Evolutionary conservation across 768 basidiomycete genomes (phyloP), one percentile per base, ranked within the genome.

Genomic region (Kwoniella dendrophila): DNA sequence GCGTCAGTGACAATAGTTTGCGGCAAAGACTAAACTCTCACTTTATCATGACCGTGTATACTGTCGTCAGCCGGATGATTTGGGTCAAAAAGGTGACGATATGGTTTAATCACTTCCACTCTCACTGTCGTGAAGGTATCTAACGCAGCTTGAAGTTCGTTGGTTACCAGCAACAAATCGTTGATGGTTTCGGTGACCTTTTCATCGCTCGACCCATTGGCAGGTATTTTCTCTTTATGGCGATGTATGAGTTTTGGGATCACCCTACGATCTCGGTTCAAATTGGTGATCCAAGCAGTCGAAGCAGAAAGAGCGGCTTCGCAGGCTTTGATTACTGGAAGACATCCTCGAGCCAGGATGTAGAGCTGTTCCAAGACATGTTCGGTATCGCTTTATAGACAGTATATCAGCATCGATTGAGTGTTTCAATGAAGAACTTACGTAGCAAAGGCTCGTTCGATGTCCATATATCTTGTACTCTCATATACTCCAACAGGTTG

Each of bases 401-500:
- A 40, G n/a, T 14, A 41, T 58, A 38, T 38, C 36, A 18, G 18
- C 36, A 38, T 33, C 50, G 45, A 27, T 52, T 34, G 24, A 22
- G 34, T 22, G 36, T 4, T 30, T 33, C 14, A 18, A 16, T 32
- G 33, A 4, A 1, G 18, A 20, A 62, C 72, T 70, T 36, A 74
- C 74, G 48, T 43, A 24, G 59, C 64, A 32, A 71, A 75, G 5
- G 48, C 55, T 20, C 56, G 57, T 54, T 78, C 77, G 24, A 78
- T 50, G 18, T 76, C 71, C 68, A 78, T 74, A 52, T 78, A 78
- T 36, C 69, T 57, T 41, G 67, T 68, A 56, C 69, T 71, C 55
- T 78, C 77, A 51, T 74, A 78, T 1, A 76, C 62, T 2, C 75
- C 77, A 0, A 78, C 77, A 18, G 77, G 75, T 30, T 73, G 68